These are phyloP conservation scores for Aspergillus transmontanensis DNA, from an alignment of 2,329 filamentous ascomycete genomes.

Conservation along the genomic window DNA sequence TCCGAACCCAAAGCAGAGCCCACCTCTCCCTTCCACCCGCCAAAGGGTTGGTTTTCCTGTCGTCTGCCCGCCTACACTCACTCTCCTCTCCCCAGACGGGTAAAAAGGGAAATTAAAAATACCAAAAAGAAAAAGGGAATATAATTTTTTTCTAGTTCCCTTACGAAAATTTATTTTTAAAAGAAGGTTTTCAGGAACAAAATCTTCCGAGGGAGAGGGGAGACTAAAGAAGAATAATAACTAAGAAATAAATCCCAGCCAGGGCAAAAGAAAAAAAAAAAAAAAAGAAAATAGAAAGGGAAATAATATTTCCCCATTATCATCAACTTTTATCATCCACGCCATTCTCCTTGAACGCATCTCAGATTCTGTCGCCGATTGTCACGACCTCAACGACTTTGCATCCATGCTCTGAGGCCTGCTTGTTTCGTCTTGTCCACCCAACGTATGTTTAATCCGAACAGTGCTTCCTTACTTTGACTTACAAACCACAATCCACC, in stretches of 20 bases:
- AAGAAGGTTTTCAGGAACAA: constrained; percentile 22
- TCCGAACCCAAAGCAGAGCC: constrained; percentile 6
- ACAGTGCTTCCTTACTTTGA: constrained; percentile 8
- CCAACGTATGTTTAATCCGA: constrained; percentile 24
- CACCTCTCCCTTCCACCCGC: constrained; percentile 12
- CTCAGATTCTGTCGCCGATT: constrained; percentile 1
- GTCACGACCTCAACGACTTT: constrained; percentile 23
- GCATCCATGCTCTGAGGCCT: constrained; percentile 27
- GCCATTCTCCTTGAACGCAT: constrained; percentile 9
- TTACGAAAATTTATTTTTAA: constrained; percentile 2
- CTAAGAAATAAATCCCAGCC: constrained; percentile 14
- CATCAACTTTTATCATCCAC: constrained; percentile 14
- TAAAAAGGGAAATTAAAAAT: constrained; percentile 14
- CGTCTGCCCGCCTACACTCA: constrained; percentile 13
- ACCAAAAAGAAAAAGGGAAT: constrained; percentile 11
- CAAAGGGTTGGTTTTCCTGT: constrained; percentile 21
- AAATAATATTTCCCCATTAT: constrained; percentile 14
- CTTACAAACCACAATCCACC: constrained; percentile 5
- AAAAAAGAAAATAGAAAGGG: constrained; percentile 7
- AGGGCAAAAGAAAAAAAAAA: constrained; percentile 8
- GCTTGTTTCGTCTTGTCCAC: constrained; percentile 24
- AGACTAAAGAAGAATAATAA: constrained; percentile 19
- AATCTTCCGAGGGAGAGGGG: constrained; percentile 26
- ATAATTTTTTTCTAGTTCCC: constrained; percentile 10
- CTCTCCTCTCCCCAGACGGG: constrained; percentile 15